Evolutionary conservation across 805 yeast species (phyloP).

Genomic region (Kodamaea laetipori): DNA sequence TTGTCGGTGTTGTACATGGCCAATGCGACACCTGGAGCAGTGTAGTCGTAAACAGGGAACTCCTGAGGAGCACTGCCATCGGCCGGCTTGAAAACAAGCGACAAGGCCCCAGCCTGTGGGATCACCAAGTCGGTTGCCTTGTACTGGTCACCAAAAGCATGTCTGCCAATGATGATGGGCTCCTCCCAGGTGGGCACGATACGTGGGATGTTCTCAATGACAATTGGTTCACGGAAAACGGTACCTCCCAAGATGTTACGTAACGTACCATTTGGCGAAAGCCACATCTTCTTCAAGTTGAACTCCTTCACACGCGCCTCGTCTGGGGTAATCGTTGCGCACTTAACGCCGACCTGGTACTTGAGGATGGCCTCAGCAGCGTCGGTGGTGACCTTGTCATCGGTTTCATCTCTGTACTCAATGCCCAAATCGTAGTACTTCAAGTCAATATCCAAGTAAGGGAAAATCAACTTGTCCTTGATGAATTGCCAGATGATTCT

Average conservation of each 20-base stretch:
- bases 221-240: slow-evolving; percentile 82
- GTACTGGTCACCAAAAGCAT: slow-evolving; percentile 83
- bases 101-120: slow-evolving; percentile 66
- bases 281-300: slow-evolving; percentile 76
- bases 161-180: slow-evolving; percentile 85
- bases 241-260: slow-evolving; percentile 82
- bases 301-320: slow-evolving; percentile 79
- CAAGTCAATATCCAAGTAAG: slow-evolving; percentile 71
- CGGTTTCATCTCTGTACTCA: slow-evolving; percentile 65
- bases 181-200: slow-evolving; percentile 78
- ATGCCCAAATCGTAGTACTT: slow-evolving; percentile 77
- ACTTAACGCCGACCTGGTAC: slow-evolving; percentile 79
- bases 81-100: slow-evolving; percentile 66
- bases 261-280: slow-evolving; percentile 82
- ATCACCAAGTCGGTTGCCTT: slow-evolving; percentile 75
- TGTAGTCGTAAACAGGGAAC: slow-evolving; percentile 60
- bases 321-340: slow-evolving; percentile 86
- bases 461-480: slow-evolving; percentile 65
- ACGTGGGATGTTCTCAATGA: slow-evolving; percentile 75
- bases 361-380: slow-evolving; percentile 75
- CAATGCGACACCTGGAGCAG: slow-evolving; percentile 71
- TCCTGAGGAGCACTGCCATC: slow-evolving; percentile 52
- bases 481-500: slow-evolving; percentile 80
- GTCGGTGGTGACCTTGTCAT: slow-evolving; percentile 74
- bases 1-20: slow-evolving; percentile 86